Evolutionary conservation across 768 basidiomycete species (phyloP), one percentile per base, ranked within the genome.

Genomic region (Collybia sordida): DNA sequence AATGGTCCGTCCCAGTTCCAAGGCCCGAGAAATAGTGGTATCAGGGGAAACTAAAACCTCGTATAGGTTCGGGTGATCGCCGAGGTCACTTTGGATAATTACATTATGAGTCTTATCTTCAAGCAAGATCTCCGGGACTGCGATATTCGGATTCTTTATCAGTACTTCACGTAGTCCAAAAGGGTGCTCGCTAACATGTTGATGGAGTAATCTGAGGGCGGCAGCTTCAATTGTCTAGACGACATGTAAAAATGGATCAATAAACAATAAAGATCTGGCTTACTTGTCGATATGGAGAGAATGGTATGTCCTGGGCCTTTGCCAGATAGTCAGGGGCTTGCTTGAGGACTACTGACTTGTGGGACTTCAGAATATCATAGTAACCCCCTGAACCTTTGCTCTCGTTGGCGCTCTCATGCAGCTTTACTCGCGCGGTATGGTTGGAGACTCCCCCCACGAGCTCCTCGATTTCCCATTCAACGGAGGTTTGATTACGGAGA

Each of bases 201-300:
- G 38, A 40, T 40, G 47, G 14, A 39, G 47, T 3, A 48, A 27
- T 6, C 18, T 11, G 22, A 48, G 47, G 18, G 47, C 38, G 4
- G 47, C 37, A 19, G 47, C 47, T 27, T 48, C 47, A 24, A 48
- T 48, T 48, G 47, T 40, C 47, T 48, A 48, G 47, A 37, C 37
- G 25, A 48, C 23, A n/a, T 15, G 15, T 40, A 15, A 17, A 15
- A 35, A 47, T 15, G 12, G n/a, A 8, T 37, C n/a, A 17, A 23
- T 12, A 9, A 35, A 23, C 39, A 17, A 40, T 15, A 19, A 18
- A 40, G 22, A 35, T 12, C 22, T 36, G 47, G 31, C 47, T 23
- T 37, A 40, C 47, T 48, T 48, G 47, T 40, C 38, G 47, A 37
- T 48, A 48, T n/a, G 47, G 47, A 40, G 47, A 48, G 40, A 48